Percentiles rank a stretch among this genome's conserved stretches.
Evolutionary conservation across 768 basidiomycete species (phyloP).

Genomic region (Galerina marginata): DNA sequence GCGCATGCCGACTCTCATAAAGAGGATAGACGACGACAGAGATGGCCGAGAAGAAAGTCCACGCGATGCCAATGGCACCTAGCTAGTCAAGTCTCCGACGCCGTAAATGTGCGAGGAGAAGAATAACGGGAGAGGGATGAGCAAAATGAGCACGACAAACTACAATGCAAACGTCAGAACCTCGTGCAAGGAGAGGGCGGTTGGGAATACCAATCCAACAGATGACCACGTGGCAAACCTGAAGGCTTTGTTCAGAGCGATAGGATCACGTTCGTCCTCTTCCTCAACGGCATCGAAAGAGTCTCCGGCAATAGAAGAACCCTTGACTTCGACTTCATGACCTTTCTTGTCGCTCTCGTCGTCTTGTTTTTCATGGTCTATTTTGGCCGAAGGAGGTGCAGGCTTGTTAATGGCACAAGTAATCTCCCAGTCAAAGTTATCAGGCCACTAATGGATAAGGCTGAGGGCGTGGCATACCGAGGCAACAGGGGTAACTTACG

Average conservation of each 20-base stretch:
- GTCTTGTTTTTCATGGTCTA: conserved; percentile 34
- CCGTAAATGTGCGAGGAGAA: conserved; percentile 77
- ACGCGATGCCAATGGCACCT: conserved; percentile 86
- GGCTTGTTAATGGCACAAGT: conserved; percentile 78
- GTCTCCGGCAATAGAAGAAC: conserved; percentile 40
- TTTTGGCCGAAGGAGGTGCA: conserved; percentile 7
- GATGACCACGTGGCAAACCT: conserved; percentile 81
- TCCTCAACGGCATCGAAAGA: conserved; percentile 43
- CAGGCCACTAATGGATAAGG: conserved; percentile 66
- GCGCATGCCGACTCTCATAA: conserved; percentile 78
- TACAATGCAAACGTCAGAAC: conserved; percentile 22
- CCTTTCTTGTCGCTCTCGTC: conserved; percentile 44
- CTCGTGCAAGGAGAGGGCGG: neutral
- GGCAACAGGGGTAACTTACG: conserved; percentile 40
- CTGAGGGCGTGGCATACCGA: neutral
- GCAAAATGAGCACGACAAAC: conserved; percentile 68
- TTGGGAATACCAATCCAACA: conserved; percentile 53
- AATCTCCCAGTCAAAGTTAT: conserved; percentile 78
- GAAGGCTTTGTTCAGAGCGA: conserved; percentile 74
- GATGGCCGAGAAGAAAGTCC: conserved; percentile 80
- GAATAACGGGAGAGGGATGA: conserved; percentile 89
- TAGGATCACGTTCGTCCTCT: conserved; percentile 69
- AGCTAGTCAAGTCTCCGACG: conserved; percentile 68
- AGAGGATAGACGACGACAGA: conserved; percentile 85
- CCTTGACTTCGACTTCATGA: conserved; percentile 21